phyloP scores from a whole-genome alignment of 129 eudicot genomes.

The Flaveria trinervia region DNA sequence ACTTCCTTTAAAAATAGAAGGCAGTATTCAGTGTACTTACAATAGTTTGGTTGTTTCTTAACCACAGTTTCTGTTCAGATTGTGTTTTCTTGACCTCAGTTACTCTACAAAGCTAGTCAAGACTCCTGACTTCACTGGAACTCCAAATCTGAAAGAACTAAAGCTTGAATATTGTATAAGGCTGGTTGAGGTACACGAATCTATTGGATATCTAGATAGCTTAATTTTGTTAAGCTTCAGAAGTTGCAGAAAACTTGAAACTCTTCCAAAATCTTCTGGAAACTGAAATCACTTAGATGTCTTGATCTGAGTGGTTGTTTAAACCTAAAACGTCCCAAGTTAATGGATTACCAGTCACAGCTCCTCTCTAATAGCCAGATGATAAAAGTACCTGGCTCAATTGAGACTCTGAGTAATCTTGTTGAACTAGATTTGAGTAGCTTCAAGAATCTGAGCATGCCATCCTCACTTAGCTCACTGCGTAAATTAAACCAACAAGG shows the following conservation, averaged over 20 bases:
- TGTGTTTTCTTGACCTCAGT: slow-evolving; percentile 39
- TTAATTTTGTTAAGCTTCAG: slow-evolving; percentile 24
- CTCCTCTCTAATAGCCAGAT: not conserved
- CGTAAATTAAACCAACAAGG: not conserved
- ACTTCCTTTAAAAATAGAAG: not conserved
- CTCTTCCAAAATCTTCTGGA: slow-evolving; percentile 22
- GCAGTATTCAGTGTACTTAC: not conserved
- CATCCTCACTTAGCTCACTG: not conserved
- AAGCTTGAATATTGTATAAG: slow-evolving; percentile 23
- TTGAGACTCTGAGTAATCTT: not conserved
- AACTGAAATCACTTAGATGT: slow-evolving; percentile 15
- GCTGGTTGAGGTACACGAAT: slow-evolving; percentile 23
- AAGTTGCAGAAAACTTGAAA: slow-evolving; percentile 22
- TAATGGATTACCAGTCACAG: not conserved
- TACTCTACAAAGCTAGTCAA: slow-evolving; percentile 20
- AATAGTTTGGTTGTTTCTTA: slow-evolving; percentile 4
- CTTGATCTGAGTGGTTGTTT: slow-evolving; percentile 29
- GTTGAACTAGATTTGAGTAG: slow-evolving; percentile 8
- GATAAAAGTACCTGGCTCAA: not conserved
- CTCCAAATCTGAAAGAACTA: slow-evolving; percentile 30
- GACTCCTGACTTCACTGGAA: slow-evolving; percentile 16
- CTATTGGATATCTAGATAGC: slow-evolving; percentile 18
- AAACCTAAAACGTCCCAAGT: slow-evolving; percentile 1
- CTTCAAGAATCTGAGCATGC: not conserved
- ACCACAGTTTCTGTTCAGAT: slow-evolving; percentile 9